Conservation (phyloP, 2,329 filamentous ascomycete genomes). For the Iodosphaeria phyllophila region DNA sequence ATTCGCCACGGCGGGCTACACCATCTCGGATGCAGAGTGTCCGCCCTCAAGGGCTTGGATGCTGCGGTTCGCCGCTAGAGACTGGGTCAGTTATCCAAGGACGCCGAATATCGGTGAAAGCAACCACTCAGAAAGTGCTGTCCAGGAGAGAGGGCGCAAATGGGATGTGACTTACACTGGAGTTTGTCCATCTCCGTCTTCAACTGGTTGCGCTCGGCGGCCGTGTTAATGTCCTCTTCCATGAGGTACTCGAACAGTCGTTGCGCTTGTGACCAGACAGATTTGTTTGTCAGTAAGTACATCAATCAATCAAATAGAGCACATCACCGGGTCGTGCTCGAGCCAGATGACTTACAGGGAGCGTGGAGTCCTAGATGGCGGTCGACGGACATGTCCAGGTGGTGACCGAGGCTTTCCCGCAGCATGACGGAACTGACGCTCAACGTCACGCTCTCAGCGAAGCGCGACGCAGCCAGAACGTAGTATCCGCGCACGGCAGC, state of each 20-base stretch:
- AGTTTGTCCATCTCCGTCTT: conserved; percentile 27
- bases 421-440: conserved; percentile 13
- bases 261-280: conserved; percentile 4
- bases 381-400: conserved; percentile 10
- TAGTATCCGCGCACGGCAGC: conserved; percentile 52
- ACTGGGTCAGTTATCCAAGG: too few relatives aligned
- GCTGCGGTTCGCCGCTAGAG: too few relatives aligned
- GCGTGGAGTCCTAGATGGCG: conserved; percentile 7
- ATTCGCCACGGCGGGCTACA: too few relatives aligned
- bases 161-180: too few relatives aligned
- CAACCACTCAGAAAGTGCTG: too few relatives aligned
- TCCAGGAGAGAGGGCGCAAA: too few relatives aligned
- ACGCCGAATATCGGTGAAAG: too few relatives aligned
- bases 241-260: conserved; percentile 21
- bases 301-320: conserved; percentile 2
- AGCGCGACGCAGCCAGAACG: conserved; percentile 42
- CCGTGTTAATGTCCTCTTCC: conserved; percentile 27
- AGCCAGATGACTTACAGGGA: background rate
- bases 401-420: conserved; percentile 7
- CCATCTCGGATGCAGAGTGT: too few relatives aligned
- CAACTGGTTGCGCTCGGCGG: conserved; percentile 19
- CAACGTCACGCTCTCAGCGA: conserved; percentile 32
- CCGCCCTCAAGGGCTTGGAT: too few relatives aligned
- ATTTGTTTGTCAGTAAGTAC: conserved; percentile 3
- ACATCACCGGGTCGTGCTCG: background rate